Base-by-base conservation (phyloP, 2,329 filamentous ascomycete species). In the Aspergillus tamarii region DNA sequence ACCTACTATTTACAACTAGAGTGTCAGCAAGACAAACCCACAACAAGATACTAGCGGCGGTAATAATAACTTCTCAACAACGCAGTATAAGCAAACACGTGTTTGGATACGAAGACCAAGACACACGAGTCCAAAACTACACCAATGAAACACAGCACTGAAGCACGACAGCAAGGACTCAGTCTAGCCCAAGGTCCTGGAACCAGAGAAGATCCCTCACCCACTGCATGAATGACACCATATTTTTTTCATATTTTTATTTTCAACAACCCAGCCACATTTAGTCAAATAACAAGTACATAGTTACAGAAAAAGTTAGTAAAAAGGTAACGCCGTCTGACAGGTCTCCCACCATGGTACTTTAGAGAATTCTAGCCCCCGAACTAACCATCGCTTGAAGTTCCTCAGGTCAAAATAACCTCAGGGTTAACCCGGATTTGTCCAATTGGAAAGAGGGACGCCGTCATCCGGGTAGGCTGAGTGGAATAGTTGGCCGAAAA, bases 351-450 rank as follows among this genome's bases (percentile, higher is more conserved):
- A 36, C 34, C 34, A 36, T 6, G 14, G 16, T 41, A 14, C 34
- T 16, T n/a, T 41, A 2, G 39, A n/a, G 19, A 41, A n/a, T 41
- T 41, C 39, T 41, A 41, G 39, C 39, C 39, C 19, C 52, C 19
- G 36, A 26, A 52, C 34, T 36, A 36, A 16, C 5, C 34, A 36
- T 30, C 48, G 48, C 23, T 19, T 30, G 19, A 52, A 7, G 14
- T 30, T 55, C 52, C 19, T 34, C n/a, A 55, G 52, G 52, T 55
- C 23, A 5, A 39, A 55, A 36, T 55, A 55, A 55, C 52, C 52
- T 55, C 32, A 39, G 19, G 9, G 23, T 55, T n/a, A 32, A 19
- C 6, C 32, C 11, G 8, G 12, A 16, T n/a, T 5, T 6, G n/a
- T 16, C 52, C 21, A 23, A 52, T 55, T 6, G 21, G 36, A 39